Percentiles rank a stretch among this genome's conserved stretches.
These are phyloP conservation scores for Talaromyces sp. DNA, from an alignment of 2,329 filamentous ascomycete species.

Conservation along the genomic window DNA sequence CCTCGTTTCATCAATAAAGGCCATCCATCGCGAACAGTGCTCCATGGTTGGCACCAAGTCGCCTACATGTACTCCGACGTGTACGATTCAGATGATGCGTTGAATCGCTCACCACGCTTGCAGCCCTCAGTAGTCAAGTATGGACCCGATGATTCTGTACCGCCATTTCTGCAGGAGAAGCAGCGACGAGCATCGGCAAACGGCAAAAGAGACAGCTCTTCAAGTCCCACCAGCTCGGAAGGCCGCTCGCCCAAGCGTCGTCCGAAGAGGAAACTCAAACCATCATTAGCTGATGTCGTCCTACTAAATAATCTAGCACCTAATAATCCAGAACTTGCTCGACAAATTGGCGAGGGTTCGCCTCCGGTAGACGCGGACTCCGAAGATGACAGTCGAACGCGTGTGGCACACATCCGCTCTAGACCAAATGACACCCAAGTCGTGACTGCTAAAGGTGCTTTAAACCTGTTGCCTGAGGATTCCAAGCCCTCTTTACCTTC, in stretches of 20 bases:
- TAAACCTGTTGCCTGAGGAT: background rate
- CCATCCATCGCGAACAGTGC: constrained; percentile 5
- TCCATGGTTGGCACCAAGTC: constrained; percentile 30
- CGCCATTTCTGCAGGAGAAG: constrained; percentile 33
- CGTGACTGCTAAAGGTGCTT: constrained; percentile 7
- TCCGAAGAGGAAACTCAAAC: constrained; percentile 26
- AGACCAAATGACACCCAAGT: background rate
- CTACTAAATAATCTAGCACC: constrained; percentile 64
- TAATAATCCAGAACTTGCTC: constrained; percentile 64
- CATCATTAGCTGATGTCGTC: constrained; percentile 60
- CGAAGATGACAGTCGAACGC: constrained; percentile 15
- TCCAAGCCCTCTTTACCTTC: constrained; percentile 10
- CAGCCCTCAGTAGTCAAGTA: constrained; percentile 31
- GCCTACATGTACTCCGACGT: constrained; percentile 37
- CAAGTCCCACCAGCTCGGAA: constrained; percentile 30
- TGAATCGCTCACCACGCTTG: constrained; percentile 38
- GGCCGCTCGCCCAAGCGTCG: constrained; percentile 37
- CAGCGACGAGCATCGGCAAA: constrained; percentile 23
- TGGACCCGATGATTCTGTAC: constrained; percentile 29
- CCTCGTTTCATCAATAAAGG: background rate
- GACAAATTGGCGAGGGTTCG: constrained; percentile 52
- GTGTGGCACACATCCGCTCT: background rate
- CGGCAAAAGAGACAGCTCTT: constrained; percentile 24
- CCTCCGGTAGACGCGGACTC: constrained; percentile 40
- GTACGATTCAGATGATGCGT: constrained; percentile 42